Conservation (phyloP, 2,329 filamentous ascomycete genomes). For the Paracoccidioides lutzii region DNA sequence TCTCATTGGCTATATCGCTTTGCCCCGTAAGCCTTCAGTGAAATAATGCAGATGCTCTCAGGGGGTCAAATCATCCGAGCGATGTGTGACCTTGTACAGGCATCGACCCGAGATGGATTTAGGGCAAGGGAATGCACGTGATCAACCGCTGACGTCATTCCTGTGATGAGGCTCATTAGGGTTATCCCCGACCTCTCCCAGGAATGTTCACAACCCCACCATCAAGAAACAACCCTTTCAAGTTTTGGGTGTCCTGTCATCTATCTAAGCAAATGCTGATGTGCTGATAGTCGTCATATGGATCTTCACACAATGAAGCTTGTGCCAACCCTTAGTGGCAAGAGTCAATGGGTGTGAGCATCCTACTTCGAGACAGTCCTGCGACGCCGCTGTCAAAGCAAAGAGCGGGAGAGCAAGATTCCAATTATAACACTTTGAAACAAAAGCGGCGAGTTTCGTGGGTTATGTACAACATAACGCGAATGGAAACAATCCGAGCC, state of each 20-base stretch:
- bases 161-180: neutral
- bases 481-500: neutral
- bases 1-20: neutral
- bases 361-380: neutral
- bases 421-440: neutral
- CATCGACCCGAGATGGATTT: too few species aligned
- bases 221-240: neutral
- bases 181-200: neutral
- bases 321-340: neutral
- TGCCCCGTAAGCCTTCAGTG: neutral
- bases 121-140: too few species aligned
- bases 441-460: conserved; percentile 1
- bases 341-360: neutral
- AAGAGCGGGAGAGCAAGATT: neutral
- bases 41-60: neutral
- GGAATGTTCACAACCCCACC: neutral
- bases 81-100: too few species aligned
- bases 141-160: neutral
- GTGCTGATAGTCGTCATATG: neutral
- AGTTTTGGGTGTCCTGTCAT: neutral
- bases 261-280: neutral
- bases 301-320: neutral
- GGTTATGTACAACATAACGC: neutral
- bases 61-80: neutral
- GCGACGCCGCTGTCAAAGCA: neutral